Evolutionary conservation across 169 alveolate species (phyloP), one percentile per base, ranked within the genome.

Genomic region (Plasmodium vivax): DNA sequence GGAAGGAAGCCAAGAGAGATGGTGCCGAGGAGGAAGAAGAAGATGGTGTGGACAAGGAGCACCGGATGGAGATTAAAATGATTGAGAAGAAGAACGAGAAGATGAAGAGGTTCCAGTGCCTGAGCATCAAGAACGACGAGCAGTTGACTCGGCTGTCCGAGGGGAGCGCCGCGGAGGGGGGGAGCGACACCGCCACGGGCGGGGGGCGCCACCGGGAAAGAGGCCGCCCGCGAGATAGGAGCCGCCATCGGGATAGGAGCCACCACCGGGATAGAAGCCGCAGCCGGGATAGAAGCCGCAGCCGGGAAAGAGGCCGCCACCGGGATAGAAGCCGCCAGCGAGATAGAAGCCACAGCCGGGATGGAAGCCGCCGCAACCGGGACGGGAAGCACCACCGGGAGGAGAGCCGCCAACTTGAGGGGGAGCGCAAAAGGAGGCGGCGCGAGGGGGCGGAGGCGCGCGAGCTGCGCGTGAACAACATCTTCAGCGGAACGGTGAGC

Each of bases 401-500:
- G 8, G 74, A 45, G 23, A 3, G 38, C 3, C 23, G n/a, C 68
- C n/a, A 27, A 7, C 32, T 5, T 8, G 62, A 58, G 0, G 34
- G 62, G 10, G 68, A 51, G 12, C 58, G 12, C 36, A 82, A 82
- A 82, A 58, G 36, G 27, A 82, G 77, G 38, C 56, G 41, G 34
- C 80, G 8, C 6, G 92, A 41, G 4, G 73, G 43, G 82, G 36
- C 19, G 2, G 91, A 72, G 1, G 0, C 56, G 14, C 27, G 14
- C 34, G 58, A 54, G 1, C 38, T 84, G 23, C 71, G 68, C 5
- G 79, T 84, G 23, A 81, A 79, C 68, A 73, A 81, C 16, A 93
- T 97, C 30, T 97, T 94, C 38, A 96, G 30, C 9, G 98, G 98
- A 1, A 83, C 77, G 0, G 97, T 97, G 0, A 82, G 81, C 6